Base-by-base conservation (phyloP, 768 basidiomycete genomes). In the Amanita pseudoporphyria region DNA sequence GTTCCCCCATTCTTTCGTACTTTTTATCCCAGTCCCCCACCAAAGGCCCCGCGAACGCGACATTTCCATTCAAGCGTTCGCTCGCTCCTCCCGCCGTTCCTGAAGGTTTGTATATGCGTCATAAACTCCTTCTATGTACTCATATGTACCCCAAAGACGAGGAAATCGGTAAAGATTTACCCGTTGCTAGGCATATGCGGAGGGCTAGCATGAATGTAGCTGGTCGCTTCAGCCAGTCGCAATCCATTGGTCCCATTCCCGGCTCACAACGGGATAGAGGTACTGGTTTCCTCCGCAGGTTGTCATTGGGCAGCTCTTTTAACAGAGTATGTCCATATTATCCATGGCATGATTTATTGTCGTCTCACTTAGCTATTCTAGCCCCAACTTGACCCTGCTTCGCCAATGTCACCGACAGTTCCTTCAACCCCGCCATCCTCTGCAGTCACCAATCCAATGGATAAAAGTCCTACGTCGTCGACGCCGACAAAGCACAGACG, bases 1-100 rank as follows among this genome's bases (percentile, higher is more conserved):
- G 71, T 4, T 86, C 86, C 3, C 87, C 87, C 40, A 82, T 87
- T 47, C 64, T 88, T 44, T 78, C 78, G 49, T 81, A 83, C 61
- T 82, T 84, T 64, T 62, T 87, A 36, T 69, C 71, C 44, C 79
- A 82, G 55, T 77, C 81, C 2, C 79, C 83, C 9, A 67, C 79
- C 12, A 81, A 78, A 57, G 57, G 70, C 0, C 64, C 69, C 12
- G 57, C 58, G 38, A 62, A 68, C 12, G 62, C 71, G 3, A 77
- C 79, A 6, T 81, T 82, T 59, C 82, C 84, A 18, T 82, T 82
- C 69, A 68, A 65, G 48, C 71, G 76, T 53, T 76, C 77, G 54
- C 78, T 77, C 48, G 70, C 77, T 1, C 68, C 76, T 7, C 60
- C 74, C 6, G 74, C 79, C 18, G 72, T 84, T 13, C 70, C 76